These are phyloP conservation scores for Paramecium tetraurelia DNA, from an alignment of 73 alveolate genomes.

Conservation along the genomic window DNA sequence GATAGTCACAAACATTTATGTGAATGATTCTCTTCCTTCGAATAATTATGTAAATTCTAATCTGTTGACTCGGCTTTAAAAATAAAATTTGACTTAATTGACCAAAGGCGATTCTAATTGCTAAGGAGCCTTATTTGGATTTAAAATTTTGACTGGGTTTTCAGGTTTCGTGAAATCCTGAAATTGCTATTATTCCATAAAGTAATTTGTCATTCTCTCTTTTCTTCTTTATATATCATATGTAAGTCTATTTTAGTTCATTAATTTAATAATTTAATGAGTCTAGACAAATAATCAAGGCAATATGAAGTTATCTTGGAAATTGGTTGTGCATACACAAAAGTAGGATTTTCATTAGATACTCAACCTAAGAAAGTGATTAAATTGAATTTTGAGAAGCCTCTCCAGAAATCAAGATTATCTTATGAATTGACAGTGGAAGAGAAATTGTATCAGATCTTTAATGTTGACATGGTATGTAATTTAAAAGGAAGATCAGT, in stretches of 20 bases:
- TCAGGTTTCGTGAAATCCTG: neutral
- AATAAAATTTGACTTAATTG: neutral
- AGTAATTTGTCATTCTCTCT: constrained; percentile 4
- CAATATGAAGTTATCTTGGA: neutral
- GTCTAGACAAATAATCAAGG: neutral
- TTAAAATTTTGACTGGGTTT: neutral
- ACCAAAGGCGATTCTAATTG: neutral
- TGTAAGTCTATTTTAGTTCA: neutral
- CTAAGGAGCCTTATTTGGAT: constrained; percentile 30
- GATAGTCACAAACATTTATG: neutral
- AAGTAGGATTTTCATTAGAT: constrained; percentile 16
- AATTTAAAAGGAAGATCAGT: constrained; percentile 1
- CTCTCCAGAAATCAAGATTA: neutral
- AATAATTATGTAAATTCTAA: neutral
- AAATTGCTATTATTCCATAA: neutral
- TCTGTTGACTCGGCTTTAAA: neutral
- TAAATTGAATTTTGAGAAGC: neutral
- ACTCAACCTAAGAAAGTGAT: constrained; percentile 1
- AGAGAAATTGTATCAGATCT: neutral
- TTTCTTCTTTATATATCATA: neutral
- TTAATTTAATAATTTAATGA: neutral
- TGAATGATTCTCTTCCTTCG: neutral
- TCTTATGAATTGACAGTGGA: neutral
- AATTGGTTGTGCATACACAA: constrained; percentile 4
- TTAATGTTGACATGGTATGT: constrained; percentile 13